Evolutionary conservation across 441 rosid species (phyloP), one percentile per base, ranked within the genome.

Genomic region (Arabidopsis hybrid): DNA sequence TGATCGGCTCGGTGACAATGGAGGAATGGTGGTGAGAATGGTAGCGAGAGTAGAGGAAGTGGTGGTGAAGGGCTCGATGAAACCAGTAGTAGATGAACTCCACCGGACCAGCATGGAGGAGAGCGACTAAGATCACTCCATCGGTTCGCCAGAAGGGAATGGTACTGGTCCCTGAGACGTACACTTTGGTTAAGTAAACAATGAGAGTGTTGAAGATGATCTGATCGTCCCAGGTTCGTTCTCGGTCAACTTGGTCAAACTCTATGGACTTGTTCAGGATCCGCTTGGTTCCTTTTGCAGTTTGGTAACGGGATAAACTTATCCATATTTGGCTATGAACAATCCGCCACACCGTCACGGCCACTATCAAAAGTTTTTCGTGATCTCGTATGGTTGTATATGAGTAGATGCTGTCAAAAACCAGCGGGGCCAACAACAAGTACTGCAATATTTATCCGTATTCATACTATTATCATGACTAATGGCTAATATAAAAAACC

Each of bases 261-360:
- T 93, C 96, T 26, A 93, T 86, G 59, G 82, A 85, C 78, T 79
- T 91, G 78, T 91, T 92, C 7, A 93, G 70, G 45, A 93, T 89
- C 79, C 92, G 71, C 34, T 77, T 87, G 35, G 69, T 79, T 39
- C 98, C 97, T 63, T 85, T 87, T 9, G 95, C 97, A 2, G 92
- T 90, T 12, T 75, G 77, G 46, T 90, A 84, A 11, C 98, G 91
- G 5, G 96, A 86, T 0, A 88, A 52, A 64, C 92, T 84, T 38
- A 94, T 89, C 97, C 97, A 94, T 2, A 88, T 13, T 77, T 88
- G 96, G 81, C 84, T 90, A 78, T 94, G 96, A 67, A 92, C 67
- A 81, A 83, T 69, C 72, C 96, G 76, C 83, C 73, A 78, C 21
- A 88, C 4, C 32, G 84, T 17, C 7, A 80, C n/a, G 1, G 88